A percentile compares a stretch with the other conserved stretches of the same genome.
phyloP scores from a whole-genome alignment of 352 stramenopile species.

The Phytophthora fragariaefolia region DNA sequence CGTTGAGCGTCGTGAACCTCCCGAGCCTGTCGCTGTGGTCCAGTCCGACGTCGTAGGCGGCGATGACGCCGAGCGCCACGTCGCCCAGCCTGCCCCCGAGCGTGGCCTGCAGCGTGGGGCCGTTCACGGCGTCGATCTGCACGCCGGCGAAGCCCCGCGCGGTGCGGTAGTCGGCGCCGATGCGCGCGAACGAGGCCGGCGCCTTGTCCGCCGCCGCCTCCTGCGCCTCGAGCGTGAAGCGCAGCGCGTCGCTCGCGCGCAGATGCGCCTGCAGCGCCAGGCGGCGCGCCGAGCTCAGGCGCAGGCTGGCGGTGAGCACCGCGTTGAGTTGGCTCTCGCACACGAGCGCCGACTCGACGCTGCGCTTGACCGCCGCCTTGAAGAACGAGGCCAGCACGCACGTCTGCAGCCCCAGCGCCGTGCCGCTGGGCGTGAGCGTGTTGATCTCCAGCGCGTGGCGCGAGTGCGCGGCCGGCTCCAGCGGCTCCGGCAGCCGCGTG shows the following conservation, averaged over 20 bases:
- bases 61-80: slow-evolving; percentile 53
- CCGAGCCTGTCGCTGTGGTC: slow-evolving; percentile 79
- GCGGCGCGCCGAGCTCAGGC: slow-evolving; percentile 75
- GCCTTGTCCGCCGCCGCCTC: slow-evolving; percentile 75
- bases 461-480: slow-evolving; percentile 55
- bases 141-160: slow-evolving; percentile 53
- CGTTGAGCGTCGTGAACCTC: slow-evolving; percentile 66
- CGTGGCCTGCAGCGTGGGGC: slow-evolving; percentile 71
- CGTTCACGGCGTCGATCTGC: slow-evolving; percentile 84
- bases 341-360: slow-evolving; percentile 65
- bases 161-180: slow-evolving; percentile 73
- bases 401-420: slow-evolving; percentile 59
- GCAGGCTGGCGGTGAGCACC: slow-evolving; percentile 65
- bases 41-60: slow-evolving; percentile 80
- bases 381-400: slow-evolving; percentile 75
- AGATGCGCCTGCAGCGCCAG: slow-evolving; percentile 74
- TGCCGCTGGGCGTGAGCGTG: slow-evolving; percentile 60
- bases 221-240: slow-evolving; percentile 78
- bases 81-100: slow-evolving; percentile 54
- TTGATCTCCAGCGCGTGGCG: slow-evolving; percentile 60
- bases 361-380: slow-evolving; percentile 67
- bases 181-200: slow-evolving; percentile 71
- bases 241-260: slow-evolving; percentile 54
- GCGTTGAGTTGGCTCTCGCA: slow-evolving; percentile 74
- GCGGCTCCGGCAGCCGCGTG: slow-evolving; percentile 45